These are phyloP conservation scores for Camellia granthamiana DNA, from an alignment of 148 eudicot species.

Conservation along the genomic window DNA sequence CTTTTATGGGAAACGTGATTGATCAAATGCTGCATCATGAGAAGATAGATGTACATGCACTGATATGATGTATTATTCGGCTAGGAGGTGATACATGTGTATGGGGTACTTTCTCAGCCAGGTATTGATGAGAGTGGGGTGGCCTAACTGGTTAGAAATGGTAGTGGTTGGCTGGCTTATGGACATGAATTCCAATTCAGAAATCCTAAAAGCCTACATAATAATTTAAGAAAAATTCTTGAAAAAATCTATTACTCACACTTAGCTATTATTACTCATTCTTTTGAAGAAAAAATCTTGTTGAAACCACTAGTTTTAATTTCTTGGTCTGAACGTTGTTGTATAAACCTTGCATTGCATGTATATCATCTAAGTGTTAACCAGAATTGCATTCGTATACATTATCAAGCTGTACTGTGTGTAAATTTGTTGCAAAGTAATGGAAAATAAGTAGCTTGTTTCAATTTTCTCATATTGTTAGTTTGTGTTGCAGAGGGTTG, in stretches of 20 bases:
- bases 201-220: background rate
- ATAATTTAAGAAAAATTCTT: background rate
- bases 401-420: background rate
- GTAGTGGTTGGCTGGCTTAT: background rate
- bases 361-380: background rate
- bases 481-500: conserved; percentile 37
- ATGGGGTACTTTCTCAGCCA: background rate
- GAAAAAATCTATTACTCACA: too few relatives aligned
- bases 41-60: background rate
- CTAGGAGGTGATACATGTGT: background rate
- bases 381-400: too few relatives aligned
- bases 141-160: background rate
- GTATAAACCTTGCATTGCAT: background rate
- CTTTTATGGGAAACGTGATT: background rate
- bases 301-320: background rate
- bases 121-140: background rate
- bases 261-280: background rate
- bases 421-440: background rate
- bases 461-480: background rate
- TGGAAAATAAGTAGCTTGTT: background rate
- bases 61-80: background rate
- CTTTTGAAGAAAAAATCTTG: background rate
- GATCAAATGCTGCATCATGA: background rate
- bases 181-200: background rate
- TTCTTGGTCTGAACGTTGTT: background rate